phyloP scores from a whole-genome alignment of 805 yeast species.

The Crinitomyces ghanaensis region DNA sequence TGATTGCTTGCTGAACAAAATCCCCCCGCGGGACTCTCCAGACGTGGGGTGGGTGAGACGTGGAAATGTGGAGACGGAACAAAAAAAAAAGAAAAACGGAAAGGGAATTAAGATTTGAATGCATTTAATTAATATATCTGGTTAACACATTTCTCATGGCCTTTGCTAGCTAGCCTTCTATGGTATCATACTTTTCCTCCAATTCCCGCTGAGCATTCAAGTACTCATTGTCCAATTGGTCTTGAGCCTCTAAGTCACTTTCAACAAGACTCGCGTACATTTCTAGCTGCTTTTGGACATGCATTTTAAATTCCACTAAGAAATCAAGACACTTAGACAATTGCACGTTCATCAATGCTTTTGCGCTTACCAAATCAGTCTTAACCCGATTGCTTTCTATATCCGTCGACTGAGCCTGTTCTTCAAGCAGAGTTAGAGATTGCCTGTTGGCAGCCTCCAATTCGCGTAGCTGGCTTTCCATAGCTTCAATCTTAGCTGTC shows the following conservation, averaged over 20 bases:
- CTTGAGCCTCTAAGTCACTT: constrained; percentile 4
- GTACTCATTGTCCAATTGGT: no score
- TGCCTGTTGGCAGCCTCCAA: constrained; percentile 39
- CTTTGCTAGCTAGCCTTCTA: no score
- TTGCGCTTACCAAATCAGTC: constrained; percentile 34
- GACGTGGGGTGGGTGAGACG: no score
- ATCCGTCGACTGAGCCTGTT: constrained; percentile 38
- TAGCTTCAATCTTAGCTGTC: constrained; percentile 53
- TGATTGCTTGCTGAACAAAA: no score
- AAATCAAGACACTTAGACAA: constrained; percentile 48
- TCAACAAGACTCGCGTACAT: constrained; percentile 32
- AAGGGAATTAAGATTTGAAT: no score
- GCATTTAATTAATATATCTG: no score
- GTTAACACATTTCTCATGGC: no score
- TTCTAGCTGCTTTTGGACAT: constrained; percentile 53
- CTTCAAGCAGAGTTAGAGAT: constrained; percentile 38
- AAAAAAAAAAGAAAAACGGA: no score
- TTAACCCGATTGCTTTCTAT: constrained; percentile 41
- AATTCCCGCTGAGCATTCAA: no score
- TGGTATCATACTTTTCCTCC: no score
- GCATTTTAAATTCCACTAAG: constrained; percentile 53
- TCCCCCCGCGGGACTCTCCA: no score
- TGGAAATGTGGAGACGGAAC: no score
- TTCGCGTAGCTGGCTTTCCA: constrained; percentile 45
- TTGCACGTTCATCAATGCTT: constrained; percentile 39